A percentile compares a stretch with the other conserved stretches of the same genome.
These are phyloP conservation scores for Pilatotrama ljubarskyi DNA, from an alignment of 768 basidiomycete genomes.

Conservation along the genomic window DNA sequence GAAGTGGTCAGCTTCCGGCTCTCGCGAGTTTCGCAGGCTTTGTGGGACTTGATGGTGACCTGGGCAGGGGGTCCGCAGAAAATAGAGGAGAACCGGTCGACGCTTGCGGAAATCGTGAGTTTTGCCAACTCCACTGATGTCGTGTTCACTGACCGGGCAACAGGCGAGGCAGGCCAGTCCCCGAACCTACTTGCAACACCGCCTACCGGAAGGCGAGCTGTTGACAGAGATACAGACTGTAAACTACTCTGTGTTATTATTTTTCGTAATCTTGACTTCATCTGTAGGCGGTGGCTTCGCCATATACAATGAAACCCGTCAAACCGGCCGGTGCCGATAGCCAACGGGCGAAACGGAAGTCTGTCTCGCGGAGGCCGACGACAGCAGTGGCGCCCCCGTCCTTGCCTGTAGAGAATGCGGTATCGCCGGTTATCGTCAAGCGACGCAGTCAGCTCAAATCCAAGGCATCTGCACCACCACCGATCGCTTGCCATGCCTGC, in stretches of 20 bases:
- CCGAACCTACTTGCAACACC: constrained; percentile 57
- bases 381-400: not conserved
- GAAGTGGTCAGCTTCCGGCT: constrained; percentile 50
- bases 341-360: constrained; percentile 37
- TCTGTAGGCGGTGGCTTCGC: constrained; percentile 43
- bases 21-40: constrained; percentile 43
- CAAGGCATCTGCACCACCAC: constrained; percentile 38
- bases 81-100: constrained; percentile 48
- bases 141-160: not conserved
- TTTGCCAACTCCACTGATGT: not conserved
- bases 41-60: constrained; percentile 59
- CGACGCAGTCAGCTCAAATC: constrained; percentile 41
- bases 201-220: constrained; percentile 54
- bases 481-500: constrained; percentile 60
- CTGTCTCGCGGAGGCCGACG: constrained; percentile 33
- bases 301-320: constrained; percentile 57
- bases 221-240: constrained; percentile 63
- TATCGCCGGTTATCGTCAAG: constrained; percentile 34
- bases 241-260: constrained; percentile 20
- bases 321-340: constrained; percentile 48
- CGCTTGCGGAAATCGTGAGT: constrained; percentile 49
- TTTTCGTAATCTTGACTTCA: not conserved
- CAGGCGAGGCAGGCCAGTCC: constrained; percentile 41
- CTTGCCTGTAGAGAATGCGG: constrained; percentile 8
- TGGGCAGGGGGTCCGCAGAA: constrained; percentile 64